Percentiles rank a stretch among this genome's conserved stretches.
phyloP scores from a whole-genome alignment of 345 rosid genomes.

The Streptanthus diversifolius region DNA sequence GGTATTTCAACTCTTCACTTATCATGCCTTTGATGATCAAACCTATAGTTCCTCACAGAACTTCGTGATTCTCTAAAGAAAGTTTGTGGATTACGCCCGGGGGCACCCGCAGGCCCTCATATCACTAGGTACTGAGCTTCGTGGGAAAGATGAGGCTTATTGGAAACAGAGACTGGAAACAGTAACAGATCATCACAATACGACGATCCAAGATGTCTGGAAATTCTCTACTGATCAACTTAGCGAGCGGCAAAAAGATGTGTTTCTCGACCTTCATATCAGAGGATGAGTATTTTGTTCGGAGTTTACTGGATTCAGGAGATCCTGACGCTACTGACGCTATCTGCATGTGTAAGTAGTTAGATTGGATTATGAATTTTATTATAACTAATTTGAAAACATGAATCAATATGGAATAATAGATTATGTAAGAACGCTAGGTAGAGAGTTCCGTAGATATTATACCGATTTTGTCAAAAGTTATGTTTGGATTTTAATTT shows the following conservation, averaged over 20 bases:
- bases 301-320: neutral
- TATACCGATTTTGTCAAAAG: neutral
- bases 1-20: neutral
- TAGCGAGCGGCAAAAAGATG: neutral
- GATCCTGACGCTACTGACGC: neutral
- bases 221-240: neutral
- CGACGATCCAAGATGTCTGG: neutral
- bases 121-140: neutral
- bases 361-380: neutral
- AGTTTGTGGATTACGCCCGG: neutral
- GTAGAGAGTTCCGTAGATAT: neutral
- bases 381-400: neutral
- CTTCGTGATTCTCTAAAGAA: neutral
- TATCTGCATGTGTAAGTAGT: neutral
- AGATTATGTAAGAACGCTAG: no score
- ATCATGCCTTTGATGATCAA: neutral
- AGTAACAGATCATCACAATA: neutral
- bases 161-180: neutral
- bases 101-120: neutral
- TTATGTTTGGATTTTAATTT: neutral
- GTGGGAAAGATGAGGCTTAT: neutral
- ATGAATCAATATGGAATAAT: neutral
- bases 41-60: neutral
- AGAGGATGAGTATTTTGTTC: neutral
- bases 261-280: constrained; percentile 34